Evolutionary conservation across 2,329 filamentous ascomycete species (phyloP).

Genomic region (Fusarium phyllophilum): DNA sequence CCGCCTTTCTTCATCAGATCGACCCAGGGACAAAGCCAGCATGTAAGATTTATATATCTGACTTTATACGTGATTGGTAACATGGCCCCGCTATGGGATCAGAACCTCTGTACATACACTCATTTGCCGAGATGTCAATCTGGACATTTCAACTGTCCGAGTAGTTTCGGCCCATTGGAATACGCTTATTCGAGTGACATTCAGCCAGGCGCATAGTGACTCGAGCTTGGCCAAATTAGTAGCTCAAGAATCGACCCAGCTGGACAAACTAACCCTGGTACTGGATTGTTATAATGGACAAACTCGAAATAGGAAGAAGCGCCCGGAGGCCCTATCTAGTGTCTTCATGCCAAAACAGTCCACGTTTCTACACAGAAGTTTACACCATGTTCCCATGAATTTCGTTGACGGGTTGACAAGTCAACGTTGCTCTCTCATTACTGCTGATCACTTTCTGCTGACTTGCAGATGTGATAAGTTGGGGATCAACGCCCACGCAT

Average conservation of each 20-base stretch:
- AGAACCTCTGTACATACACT: neutral
- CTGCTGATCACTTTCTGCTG: constrained; percentile 5
- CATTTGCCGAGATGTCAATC: neutral
- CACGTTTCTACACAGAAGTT: neutral
- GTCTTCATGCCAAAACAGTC: neutral
- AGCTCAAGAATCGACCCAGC: neutral
- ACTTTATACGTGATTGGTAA: neutral
- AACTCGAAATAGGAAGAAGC: neutral
- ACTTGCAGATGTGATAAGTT: constrained; percentile 18
- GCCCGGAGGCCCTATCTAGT: neutral
- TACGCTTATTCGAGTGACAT: neutral
- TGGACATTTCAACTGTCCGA: neutral
- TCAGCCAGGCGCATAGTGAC: neutral
- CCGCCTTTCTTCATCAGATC: constrained; percentile 16
- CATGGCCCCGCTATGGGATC: neutral
- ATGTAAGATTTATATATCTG: constrained; percentile 14
- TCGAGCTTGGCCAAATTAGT: neutral
- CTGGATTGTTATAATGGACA: neutral
- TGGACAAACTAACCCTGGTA: neutral
- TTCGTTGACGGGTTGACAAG: neutral
- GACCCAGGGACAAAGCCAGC: constrained; percentile 4
- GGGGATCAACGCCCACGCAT: neutral
- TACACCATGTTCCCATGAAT: neutral
- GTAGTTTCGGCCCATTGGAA: neutral
- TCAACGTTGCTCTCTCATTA: neutral